Evolutionary conservation across 768 basidiomycete genomes (phyloP).

Genomic region (Gloeophyllum trabeum): DNA sequence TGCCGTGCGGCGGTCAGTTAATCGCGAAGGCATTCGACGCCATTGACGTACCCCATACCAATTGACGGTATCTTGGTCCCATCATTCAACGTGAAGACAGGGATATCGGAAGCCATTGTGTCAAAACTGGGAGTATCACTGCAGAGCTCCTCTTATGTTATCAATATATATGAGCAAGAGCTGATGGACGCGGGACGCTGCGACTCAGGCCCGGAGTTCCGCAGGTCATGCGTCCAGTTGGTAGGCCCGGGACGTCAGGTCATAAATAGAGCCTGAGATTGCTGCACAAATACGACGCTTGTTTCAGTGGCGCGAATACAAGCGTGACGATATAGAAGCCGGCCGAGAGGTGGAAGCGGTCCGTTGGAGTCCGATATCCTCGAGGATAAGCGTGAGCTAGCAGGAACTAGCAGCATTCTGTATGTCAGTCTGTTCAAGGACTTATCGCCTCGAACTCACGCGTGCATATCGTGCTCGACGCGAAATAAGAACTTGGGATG

Average conservation of each 20-base stretch:
- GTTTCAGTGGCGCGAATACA: not conserved
- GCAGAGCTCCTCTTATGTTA: too few species aligned
- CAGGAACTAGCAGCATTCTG: too few species aligned
- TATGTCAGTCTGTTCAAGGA: too few species aligned
- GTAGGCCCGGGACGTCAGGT: too few species aligned
- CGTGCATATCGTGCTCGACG: too few species aligned
- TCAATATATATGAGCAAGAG: not conserved
- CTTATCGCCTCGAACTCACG: too few species aligned
- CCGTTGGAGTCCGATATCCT: too few species aligned
- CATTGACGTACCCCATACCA: slow-evolving; percentile 4
- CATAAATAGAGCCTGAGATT: not conserved
- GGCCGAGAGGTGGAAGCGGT: too few species aligned
- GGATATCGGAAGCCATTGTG: slow-evolving; percentile 3
- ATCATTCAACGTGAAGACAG: slow-evolving; percentile 5
- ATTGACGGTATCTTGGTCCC: slow-evolving; percentile 5
- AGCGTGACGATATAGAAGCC: too few species aligned
- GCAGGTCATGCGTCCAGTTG: not conserved
- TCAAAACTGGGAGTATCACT: not conserved
- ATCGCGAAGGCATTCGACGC: not conserved
- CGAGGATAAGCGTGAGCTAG: too few species aligned
- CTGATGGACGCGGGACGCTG: not conserved
- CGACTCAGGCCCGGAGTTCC: not conserved
- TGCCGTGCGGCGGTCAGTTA: not conserved
- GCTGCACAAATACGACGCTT: not conserved
- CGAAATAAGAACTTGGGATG: too few species aligned